phyloP scores from a whole-genome alignment of 1,284 basidiomycete species.

The Kwoniella shivajii region DNA sequence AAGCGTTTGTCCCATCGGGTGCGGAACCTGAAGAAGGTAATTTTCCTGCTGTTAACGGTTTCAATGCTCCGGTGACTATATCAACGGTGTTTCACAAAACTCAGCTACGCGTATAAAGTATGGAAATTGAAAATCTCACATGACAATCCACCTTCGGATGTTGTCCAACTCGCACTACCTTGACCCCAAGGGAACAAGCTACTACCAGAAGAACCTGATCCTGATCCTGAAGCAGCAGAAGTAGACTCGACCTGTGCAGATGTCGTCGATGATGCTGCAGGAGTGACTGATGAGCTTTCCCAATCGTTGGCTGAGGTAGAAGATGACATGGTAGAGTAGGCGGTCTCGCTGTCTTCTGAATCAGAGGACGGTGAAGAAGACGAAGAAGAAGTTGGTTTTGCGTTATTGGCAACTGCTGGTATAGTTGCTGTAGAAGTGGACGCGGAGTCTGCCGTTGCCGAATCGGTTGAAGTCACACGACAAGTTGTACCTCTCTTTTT shows the following conservation, averaged over 20 bases:
- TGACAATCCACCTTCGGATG: conserved; percentile 11
- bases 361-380: conserved; percentile 10
- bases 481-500: conserved; percentile 12
- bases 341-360: not conserved
- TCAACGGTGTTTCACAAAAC: not conserved
- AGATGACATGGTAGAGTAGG: conserved; percentile 2
- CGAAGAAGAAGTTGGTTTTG: conserved; percentile 1
- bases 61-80: conserved; percentile 37
- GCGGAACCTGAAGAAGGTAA: conserved; percentile 32
- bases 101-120: not conserved
- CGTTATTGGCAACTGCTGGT: conserved; percentile 1
- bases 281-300: not conserved
- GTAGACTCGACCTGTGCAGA: conserved; percentile 4
- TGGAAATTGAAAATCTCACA: conserved; percentile 6
- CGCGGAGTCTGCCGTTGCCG: not conserved
- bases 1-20: conserved; percentile 44
- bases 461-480: conserved; percentile 5
- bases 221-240: conserved; percentile 6
- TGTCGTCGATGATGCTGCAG: not conserved
- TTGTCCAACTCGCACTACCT: conserved; percentile 19
- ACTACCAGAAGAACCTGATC: not conserved
- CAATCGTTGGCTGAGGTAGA: not conserved
- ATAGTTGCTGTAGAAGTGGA: conserved; percentile 4
- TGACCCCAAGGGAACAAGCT: conserved; percentile 23
- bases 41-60: conserved; percentile 40